Evolutionary conservation across 1,284 basidiomycete genomes (phyloP).

Genomic region (Papiliotrema laurentii): DNA sequence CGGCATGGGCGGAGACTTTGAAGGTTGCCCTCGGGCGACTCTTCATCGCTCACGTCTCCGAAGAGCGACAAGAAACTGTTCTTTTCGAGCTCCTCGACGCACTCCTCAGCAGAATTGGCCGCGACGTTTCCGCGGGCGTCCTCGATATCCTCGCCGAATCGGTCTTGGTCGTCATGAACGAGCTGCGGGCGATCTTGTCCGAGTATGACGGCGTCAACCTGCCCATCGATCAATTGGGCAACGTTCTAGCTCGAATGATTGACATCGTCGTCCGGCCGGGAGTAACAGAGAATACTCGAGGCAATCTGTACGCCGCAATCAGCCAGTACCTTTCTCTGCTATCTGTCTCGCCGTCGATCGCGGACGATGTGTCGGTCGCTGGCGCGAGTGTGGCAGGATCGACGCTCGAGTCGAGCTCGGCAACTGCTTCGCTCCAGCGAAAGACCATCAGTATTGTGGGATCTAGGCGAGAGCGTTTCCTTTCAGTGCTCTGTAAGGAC

Average conservation of each 20-base stretch:
- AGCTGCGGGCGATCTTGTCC: constrained; percentile 64
- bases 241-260: constrained; percentile 70
- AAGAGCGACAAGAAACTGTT: constrained; percentile 75
- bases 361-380: constrained; percentile 13
- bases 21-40: constrained; percentile 71
- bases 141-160: constrained; percentile 76
- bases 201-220: constrained; percentile 60
- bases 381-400: constrained; percentile 7
- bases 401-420: constrained; percentile 10
- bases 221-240: constrained; percentile 72
- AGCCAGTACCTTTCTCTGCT: constrained; percentile 80
- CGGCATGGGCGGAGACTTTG: constrained; percentile 75
- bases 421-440: too few species aligned
- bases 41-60: constrained; percentile 73
- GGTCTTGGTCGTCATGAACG: constrained; percentile 74
- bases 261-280: constrained; percentile 73
- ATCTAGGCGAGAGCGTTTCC: constrained; percentile 61
- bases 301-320: constrained; percentile 88
- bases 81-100: constrained; percentile 81
- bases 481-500: constrained; percentile 76
- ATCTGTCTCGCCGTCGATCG: constrained; percentile 14
- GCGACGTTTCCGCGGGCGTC: constrained; percentile 63
- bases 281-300: constrained; percentile 83
- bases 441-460: constrained; percentile 60
- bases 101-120: constrained; percentile 52